Evolutionary conservation across 2,329 filamentous ascomycete species (phyloP), one percentile per base, ranked within the genome.

Genomic region (Claviceps cyperi): DNA sequence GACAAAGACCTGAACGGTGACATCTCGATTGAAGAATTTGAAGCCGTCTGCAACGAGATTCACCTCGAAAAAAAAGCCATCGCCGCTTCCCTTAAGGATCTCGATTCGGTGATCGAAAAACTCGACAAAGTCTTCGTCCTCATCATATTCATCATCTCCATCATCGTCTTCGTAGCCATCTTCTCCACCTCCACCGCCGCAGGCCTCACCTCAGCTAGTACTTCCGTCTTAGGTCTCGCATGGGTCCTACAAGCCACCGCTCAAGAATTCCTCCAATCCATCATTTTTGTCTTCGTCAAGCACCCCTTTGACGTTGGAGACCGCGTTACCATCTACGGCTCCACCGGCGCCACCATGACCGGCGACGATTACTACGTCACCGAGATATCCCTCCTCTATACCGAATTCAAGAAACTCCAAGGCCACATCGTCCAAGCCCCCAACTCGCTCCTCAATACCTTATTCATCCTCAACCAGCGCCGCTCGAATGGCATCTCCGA

Each of bases 361-460:
- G 90, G 90, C 44, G 91, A 96, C 58, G 91, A 96, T 60, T 97
- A 95, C 67, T 96, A 94, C 56, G 90, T 97, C 49, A 94, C 94
- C 50, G 87, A 95, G 61, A 94, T 97, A 50, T 85, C 88, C 1
- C 75, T 97, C 1, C 75, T 96, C 15, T 97, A 92, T 64, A 97
- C 91, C 14, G 91, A 96, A 61, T 96, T 96, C 72, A 96, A 96
- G 75, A 96, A 96, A 73, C 91, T 96, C 86, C 84, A 96, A 66
- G 91, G 91, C 2, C 90, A 96, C 59, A 84, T 96, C 22, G 91
- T 97, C 0, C 91, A 96, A 66, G 91, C 91, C 0, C 91, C 91
- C 11, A 97, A 97, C 75, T 94, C 85, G 51, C 81, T 95, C 38
- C 77, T 97, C 50, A 97, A 96, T 67, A 88, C 80, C 0, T 75